Conservation (phyloP, 1,284 basidiomycete species). For the Ustilago curta region DNA sequence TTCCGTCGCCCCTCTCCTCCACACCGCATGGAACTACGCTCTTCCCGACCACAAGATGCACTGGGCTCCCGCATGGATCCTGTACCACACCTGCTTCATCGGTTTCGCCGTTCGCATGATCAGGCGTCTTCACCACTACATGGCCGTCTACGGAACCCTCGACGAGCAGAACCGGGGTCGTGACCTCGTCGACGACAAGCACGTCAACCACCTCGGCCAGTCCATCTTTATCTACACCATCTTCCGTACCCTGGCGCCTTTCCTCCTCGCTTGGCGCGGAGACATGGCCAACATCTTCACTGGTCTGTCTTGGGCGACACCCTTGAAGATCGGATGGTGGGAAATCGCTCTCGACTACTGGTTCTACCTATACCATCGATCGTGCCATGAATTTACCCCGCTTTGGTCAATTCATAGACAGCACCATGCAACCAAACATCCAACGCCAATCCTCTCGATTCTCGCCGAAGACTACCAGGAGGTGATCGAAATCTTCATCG, state of each 20-base stretch:
- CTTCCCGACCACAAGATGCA: constrained; percentile 60
- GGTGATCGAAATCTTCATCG: constrained; percentile 57
- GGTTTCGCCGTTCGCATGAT: constrained; percentile 56
- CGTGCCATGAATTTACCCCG: constrained; percentile 54
- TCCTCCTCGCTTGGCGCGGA: constrained; percentile 60
- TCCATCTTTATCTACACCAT: constrained; percentile 66
- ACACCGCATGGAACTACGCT: constrained; percentile 53
- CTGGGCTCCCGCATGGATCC: constrained; percentile 57
- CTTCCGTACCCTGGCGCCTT: constrained; percentile 62
- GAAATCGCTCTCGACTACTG: constrained; percentile 60
- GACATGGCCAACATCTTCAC: constrained; percentile 58
- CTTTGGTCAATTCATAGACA: constrained; percentile 59
- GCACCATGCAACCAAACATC: constrained; percentile 65
- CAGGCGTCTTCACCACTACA: constrained; percentile 55
- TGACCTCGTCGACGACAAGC: constrained; percentile 64
- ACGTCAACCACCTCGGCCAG: constrained; percentile 65
- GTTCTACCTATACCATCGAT: constrained; percentile 65
- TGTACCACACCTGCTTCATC: constrained; percentile 62
- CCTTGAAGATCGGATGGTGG: constrained; percentile 62
- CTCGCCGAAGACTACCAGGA: constrained; percentile 65
- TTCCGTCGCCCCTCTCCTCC: constrained; percentile 45
- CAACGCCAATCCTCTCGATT: constrained; percentile 58
- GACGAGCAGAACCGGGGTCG: constrained; percentile 66
- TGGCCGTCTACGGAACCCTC: constrained; percentile 57
- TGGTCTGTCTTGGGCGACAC: constrained; percentile 57